A percentile compares a stretch with the other conserved stretches of the same genome.
Conservation (phyloP, 2,329 filamentous ascomycete species). For the Fusarium foetens region DNA sequence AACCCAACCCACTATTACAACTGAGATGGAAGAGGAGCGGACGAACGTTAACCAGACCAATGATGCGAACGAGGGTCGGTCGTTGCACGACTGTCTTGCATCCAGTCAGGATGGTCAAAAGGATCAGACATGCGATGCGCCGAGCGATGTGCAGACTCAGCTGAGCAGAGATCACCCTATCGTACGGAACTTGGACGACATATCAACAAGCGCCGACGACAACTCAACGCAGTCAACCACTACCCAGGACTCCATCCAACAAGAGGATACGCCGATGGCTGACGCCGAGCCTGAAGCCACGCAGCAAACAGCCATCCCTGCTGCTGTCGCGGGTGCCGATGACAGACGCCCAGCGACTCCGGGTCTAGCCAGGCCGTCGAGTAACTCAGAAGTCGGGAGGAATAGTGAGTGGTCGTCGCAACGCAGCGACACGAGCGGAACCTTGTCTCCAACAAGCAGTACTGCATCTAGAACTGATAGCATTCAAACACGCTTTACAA, state of each 20-base stretch:
- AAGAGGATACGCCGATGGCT: neutral
- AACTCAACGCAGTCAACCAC: neutral
- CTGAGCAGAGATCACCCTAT: no score
- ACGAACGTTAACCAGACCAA: no score
- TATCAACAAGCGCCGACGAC: neutral
- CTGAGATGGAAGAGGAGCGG: no score
- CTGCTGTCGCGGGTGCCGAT: no score
- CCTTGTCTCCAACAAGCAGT: neutral
- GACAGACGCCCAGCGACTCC: neutral
- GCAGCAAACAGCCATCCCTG: neutral
- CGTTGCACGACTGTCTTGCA: no score
- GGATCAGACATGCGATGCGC: no score
- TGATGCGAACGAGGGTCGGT: no score
- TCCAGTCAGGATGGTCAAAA: no score
- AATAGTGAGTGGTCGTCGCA: neutral
- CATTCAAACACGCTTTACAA: neutral
- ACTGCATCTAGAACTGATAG: neutral
- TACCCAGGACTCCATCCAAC: neutral
- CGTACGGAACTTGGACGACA: neutral
- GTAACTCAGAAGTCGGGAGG: neutral
- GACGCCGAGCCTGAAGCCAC: neutral
- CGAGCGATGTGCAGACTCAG: no score
- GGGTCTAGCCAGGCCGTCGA: neutral
- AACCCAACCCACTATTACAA: no score
- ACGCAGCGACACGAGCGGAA: neutral